A percentile compares a stretch with the other conserved stretches of the same genome.
Conservation (phyloP, 1,284 basidiomycete genomes). For the Veloboletus limbatus region DNA sequence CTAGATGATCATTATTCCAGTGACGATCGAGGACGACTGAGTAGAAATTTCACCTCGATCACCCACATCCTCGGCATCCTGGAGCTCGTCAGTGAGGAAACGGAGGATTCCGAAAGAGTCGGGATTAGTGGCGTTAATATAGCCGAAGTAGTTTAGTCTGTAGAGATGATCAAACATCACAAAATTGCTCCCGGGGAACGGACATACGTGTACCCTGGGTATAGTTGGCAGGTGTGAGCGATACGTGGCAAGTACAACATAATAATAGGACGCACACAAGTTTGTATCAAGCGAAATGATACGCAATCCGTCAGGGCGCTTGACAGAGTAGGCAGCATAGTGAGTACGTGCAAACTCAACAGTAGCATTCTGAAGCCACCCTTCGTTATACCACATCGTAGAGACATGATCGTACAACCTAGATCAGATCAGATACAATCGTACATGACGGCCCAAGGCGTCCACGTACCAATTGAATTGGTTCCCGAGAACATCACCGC, state of each 20-base stretch:
- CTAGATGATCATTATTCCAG: too few species aligned
- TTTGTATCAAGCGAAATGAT: constrained; percentile 76
- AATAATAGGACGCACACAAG: constrained; percentile 44
- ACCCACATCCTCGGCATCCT: constrained; percentile 66
- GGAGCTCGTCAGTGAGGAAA: constrained; percentile 78
- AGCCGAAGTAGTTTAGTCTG: constrained; percentile 69
- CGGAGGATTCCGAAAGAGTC: constrained; percentile 75
- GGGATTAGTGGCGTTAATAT: constrained; percentile 66
- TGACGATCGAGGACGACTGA: not conserved
- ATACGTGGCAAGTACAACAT: not conserved
- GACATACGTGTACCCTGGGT: constrained; percentile 37
- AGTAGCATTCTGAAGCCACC: constrained; percentile 67
- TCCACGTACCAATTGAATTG: constrained; percentile 75
- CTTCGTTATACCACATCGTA: constrained; percentile 59
- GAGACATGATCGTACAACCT: constrained; percentile 74
- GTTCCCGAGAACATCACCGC: constrained; percentile 49
- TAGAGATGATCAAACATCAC: constrained; percentile 6
- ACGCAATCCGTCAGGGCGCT: constrained; percentile 60
- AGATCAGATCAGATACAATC: too few species aligned
- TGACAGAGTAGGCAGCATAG: constrained; percentile 69
- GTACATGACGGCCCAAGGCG: too few species aligned
- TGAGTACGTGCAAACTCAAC: constrained; percentile 58
- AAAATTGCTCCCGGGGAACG: not conserved
- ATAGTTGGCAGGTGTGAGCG: not conserved
- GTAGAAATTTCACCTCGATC: constrained; percentile 47